phyloP scores from a whole-genome alignment of 1,284 basidiomycete species.

The Leccinum colubrinum region DNA sequence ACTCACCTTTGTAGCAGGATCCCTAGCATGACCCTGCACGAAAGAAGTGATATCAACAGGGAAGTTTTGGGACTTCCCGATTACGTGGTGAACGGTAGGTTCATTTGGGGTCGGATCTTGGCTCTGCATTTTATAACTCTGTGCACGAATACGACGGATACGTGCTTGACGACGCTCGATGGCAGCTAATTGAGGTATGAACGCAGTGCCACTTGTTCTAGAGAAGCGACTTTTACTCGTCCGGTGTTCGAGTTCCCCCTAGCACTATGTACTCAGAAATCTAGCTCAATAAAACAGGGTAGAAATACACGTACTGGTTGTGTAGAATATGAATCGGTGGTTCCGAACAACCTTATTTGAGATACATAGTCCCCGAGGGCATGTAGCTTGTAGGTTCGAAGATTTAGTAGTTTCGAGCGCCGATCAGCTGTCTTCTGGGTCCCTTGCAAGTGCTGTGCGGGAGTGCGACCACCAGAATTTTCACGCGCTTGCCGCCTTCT shows the following conservation, averaged over 20 bases:
- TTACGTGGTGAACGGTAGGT: neutral
- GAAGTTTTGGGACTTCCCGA: neutral
- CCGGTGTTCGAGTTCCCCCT: neutral
- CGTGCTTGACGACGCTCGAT: neutral
- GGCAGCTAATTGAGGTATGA: neutral
- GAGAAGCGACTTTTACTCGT: neutral
- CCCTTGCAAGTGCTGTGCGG: neutral
- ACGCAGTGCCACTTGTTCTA: neutral
- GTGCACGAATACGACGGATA: neutral
- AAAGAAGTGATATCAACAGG: neutral
- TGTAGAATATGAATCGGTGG: neutral
- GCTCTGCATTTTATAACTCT: neutral
- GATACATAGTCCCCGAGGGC: neutral
- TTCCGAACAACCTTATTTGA: neutral
- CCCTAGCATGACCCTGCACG: neutral
- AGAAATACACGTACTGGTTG: neutral
- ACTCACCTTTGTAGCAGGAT: neutral
- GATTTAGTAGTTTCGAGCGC: neutral
- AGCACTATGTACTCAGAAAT: neutral
- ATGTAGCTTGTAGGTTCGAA: neutral
- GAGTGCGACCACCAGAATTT: neutral
- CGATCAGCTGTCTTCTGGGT: neutral
- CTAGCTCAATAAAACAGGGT: neutral
- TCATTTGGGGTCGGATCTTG: neutral
- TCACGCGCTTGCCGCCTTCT: neutral